These are phyloP conservation scores for Lentinula boryana DNA, from an alignment of 768 basidiomycete genomes.

Conservation along the genomic window DNA sequence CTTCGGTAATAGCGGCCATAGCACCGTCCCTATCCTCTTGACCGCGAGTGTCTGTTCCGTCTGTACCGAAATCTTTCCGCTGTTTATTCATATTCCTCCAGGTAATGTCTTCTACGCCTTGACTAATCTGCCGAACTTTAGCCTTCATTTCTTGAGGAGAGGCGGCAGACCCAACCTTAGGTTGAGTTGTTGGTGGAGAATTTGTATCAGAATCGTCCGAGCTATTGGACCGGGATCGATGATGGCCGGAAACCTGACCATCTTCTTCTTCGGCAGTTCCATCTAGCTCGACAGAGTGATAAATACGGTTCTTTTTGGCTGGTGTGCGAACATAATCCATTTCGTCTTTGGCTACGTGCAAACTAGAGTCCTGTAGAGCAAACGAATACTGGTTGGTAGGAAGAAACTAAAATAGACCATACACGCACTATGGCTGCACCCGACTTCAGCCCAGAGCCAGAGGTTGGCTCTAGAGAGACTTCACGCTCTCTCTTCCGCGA, in stretches of 20 bases:
- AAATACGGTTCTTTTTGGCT: slow-evolving; percentile 70
- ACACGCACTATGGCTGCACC: slow-evolving; percentile 31
- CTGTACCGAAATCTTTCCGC: slow-evolving; percentile 11
- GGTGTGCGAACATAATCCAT: slow-evolving; percentile 54
- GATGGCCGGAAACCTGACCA: slow-evolving; percentile 9
- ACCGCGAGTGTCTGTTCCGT: slow-evolving; percentile 14
- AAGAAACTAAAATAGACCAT: slow-evolving; percentile 8
- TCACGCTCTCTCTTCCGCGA: slow-evolving; percentile 76
- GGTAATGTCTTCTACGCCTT: slow-evolving; percentile 71
- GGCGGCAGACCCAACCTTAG: slow-evolving; percentile 23
- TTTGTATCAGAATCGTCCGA: slow-evolving; percentile 31
- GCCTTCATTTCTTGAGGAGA: slow-evolving; percentile 78
- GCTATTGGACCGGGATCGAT: slow-evolving; percentile 10
- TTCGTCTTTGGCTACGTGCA: slow-evolving; percentile 21
- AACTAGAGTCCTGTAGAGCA: neutral
- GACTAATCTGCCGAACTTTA: slow-evolving; percentile 67
- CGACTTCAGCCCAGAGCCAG: slow-evolving; percentile 34
- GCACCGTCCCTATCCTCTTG: slow-evolving; percentile 1
- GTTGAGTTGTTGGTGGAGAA: slow-evolving; percentile 35
- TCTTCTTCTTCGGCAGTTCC: slow-evolving; percentile 63
- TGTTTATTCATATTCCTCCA: slow-evolving; percentile 48
- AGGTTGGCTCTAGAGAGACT: slow-evolving; percentile 62
- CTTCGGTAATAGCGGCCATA: neutral
- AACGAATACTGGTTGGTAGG: slow-evolving; percentile 14
- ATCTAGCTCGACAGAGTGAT: slow-evolving; percentile 31